Evolutionary conservation across 2,329 filamentous ascomycete genomes (phyloP).

Genomic region (Sporothrix curviconia): DNA sequence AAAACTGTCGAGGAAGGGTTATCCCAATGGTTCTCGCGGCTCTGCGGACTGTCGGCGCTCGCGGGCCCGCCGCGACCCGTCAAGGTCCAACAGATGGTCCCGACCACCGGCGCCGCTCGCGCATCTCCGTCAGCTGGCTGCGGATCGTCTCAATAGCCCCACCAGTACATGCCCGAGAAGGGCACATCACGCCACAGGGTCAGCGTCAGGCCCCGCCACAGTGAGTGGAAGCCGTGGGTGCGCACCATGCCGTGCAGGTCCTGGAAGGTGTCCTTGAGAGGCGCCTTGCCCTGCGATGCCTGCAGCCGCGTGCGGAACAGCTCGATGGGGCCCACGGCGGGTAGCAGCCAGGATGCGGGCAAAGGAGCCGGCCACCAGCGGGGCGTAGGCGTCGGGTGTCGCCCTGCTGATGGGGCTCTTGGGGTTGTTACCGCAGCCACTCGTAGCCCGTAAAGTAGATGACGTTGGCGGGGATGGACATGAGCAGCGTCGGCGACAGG

Average conservation of each 20-base stretch:
- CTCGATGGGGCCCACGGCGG: constrained; percentile 82
- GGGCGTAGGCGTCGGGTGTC: constrained; percentile 64
- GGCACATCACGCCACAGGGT: constrained; percentile 96
- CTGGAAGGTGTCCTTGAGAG: constrained; percentile 71
- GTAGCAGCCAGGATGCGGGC: constrained; percentile 77
- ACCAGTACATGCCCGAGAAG: constrained; percentile 97
- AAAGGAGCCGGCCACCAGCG: constrained; percentile 69
- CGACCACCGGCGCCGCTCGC: constrained; percentile 48
- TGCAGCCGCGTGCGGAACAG: constrained; percentile 91
- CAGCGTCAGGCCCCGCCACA: constrained; percentile 86
- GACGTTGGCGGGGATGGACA: constrained; percentile 92
- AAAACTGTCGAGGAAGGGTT: constrained; percentile 88
- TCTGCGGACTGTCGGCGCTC: constrained; percentile 52
- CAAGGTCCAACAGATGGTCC: constrained; percentile 23
- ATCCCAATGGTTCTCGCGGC: constrained; percentile 61
- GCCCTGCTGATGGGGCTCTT: constrained; percentile 62
- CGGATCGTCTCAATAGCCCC: constrained; percentile 88
- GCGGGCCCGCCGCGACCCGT: constrained; percentile 32
- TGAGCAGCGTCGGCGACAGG: constrained; percentile 84
- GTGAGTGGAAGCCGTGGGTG: constrained; percentile 65
- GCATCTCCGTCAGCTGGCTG: constrained; percentile 60
- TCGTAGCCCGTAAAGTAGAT: constrained; percentile 99
- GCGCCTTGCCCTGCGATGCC: constrained; percentile 57
- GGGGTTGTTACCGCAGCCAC: constrained; percentile 71
- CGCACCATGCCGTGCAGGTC: constrained; percentile 75